A percentile compares a stretch with the other conserved stretches of the same genome.
Conservation (phyloP, 2,329 filamentous ascomycete species). For the Aspergillus sp. region DNA sequence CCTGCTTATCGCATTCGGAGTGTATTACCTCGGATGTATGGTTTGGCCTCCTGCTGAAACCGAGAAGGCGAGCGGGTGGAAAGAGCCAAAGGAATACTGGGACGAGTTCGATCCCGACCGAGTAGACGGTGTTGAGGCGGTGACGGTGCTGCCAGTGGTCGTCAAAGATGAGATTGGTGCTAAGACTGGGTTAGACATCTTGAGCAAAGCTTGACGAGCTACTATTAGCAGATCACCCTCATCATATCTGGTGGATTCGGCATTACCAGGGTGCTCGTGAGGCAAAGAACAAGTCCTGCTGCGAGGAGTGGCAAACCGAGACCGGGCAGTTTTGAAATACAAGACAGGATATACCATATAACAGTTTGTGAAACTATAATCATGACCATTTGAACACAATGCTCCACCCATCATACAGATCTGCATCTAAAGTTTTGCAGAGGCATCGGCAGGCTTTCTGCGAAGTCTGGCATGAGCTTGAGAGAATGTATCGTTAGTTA, state of each 20-base stretch:
- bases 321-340: too few relatives aligned
- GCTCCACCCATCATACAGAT: too few relatives aligned
- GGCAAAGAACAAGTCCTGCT: too few relatives aligned
- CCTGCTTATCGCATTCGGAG: conserved; percentile 35
- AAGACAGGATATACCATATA: too few relatives aligned
- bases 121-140: neutral
- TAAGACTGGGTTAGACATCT: too few relatives aligned
- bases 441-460: neutral
- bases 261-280: too few relatives aligned
- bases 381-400: too few relatives aligned
- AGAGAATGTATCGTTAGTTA: conserved; percentile 24
- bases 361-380: too few relatives aligned
- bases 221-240: too few relatives aligned
- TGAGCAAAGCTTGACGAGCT: too few relatives aligned
- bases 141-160: neutral
- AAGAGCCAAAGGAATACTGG: conserved; percentile 42
- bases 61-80: conserved; percentile 29
- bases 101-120: conserved; percentile 20
- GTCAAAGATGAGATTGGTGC: neutral
- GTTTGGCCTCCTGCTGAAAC: conserved; percentile 11
- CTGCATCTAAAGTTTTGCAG: neutral
- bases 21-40: conserved; percentile 20
- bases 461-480: conserved; percentile 20
- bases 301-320: too few relatives aligned
- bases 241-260: too few relatives aligned